Evolutionary conservation across 2,329 filamentous ascomycete species (phyloP).

Genomic region (Shiraia sp.): DNA sequence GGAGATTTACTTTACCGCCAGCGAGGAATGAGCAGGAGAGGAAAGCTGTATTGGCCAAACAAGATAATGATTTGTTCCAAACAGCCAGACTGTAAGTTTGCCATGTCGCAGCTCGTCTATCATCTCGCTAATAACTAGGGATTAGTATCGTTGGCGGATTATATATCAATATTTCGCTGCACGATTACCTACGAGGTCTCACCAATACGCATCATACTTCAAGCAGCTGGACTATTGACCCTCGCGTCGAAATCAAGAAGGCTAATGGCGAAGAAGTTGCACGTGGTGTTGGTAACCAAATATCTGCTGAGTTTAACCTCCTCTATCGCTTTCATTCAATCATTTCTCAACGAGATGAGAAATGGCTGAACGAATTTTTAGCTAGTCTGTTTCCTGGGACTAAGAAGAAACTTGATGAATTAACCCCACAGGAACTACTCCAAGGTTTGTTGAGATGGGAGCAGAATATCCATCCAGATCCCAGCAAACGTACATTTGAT

Average conservation of each 20-base stretch:
- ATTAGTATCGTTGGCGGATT: background rate
- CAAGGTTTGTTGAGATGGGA: background rate
- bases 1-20: conserved; percentile 63
- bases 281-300: conserved; percentile 74
- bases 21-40: conserved; percentile 22
- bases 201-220: conserved; percentile 69
- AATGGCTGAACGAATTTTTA: conserved; percentile 66
- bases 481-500: conserved; percentile 67
- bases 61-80: conserved; percentile 48
- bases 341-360: conserved; percentile 71
- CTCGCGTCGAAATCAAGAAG: conserved; percentile 55
- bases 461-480: conserved; percentile 62
- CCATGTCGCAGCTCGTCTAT: conserved; percentile 48
- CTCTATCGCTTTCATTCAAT: conserved; percentile 83
- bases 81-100: conserved; percentile 47
- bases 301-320: conserved; percentile 83
- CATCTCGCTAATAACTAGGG: too few relatives aligned
- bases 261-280: conserved; percentile 58
- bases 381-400: conserved; percentile 5
- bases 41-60: conserved; percentile 33
- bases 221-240: conserved; percentile 77
- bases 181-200: conserved; percentile 78
- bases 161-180: conserved; percentile 62
- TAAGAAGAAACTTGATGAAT: conserved; percentile 40
- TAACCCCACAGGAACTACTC: conserved; percentile 54